Evolutionary conservation across 2,329 filamentous ascomycete species (phyloP).

Genomic region (Hymenoscyphus occultus): DNA sequence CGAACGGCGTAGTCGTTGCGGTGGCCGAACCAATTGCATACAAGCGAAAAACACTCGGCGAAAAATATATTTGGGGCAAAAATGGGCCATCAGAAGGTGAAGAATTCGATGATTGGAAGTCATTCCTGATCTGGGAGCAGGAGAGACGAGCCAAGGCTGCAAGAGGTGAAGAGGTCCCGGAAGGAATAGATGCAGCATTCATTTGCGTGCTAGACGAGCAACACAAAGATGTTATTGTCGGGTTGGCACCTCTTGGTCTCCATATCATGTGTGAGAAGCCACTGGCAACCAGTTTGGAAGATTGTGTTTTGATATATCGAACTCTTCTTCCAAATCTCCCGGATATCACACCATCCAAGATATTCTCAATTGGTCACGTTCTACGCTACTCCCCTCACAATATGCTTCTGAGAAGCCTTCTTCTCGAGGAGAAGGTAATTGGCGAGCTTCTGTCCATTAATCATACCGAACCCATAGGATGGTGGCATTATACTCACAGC

Average conservation of each 20-base stretch:
- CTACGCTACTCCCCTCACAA: slow-evolving; percentile 67
- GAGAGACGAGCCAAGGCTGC: slow-evolving; percentile 53
- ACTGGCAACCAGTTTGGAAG: slow-evolving; percentile 71
- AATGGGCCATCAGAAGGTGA: slow-evolving; percentile 55
- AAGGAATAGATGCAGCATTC: slow-evolving; percentile 55
- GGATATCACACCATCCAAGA: slow-evolving; percentile 39
- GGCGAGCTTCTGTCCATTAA: slow-evolving; percentile 84
- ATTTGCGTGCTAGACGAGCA: slow-evolving; percentile 83
- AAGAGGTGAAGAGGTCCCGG: slow-evolving; percentile 44
- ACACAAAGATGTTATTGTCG: slow-evolving; percentile 77
- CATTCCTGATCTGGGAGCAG: slow-evolving; percentile 72
- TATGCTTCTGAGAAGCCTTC: slow-evolving; percentile 72
- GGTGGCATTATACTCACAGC: slow-evolving; percentile 92
- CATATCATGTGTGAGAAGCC: slow-evolving; percentile 97
- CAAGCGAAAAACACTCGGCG: slow-evolving; percentile 70
- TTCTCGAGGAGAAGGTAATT: slow-evolving; percentile 72
- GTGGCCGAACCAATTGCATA: slow-evolving; percentile 79
- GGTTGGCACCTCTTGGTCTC: slow-evolving; percentile 65
- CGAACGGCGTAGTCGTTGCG: slow-evolving; percentile 67
- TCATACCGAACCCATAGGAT: slow-evolving; percentile 91
- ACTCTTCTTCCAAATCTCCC: slow-evolving; percentile 45
- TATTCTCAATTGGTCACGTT: slow-evolving; percentile 94
- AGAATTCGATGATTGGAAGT: slow-evolving; percentile 69
- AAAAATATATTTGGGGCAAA: slow-evolving; percentile 68
- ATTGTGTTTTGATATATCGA: slow-evolving; percentile 73